Conservation (phyloP, 2,329 filamentous ascomycete genomes). For the Claviceps paspali region DNA sequence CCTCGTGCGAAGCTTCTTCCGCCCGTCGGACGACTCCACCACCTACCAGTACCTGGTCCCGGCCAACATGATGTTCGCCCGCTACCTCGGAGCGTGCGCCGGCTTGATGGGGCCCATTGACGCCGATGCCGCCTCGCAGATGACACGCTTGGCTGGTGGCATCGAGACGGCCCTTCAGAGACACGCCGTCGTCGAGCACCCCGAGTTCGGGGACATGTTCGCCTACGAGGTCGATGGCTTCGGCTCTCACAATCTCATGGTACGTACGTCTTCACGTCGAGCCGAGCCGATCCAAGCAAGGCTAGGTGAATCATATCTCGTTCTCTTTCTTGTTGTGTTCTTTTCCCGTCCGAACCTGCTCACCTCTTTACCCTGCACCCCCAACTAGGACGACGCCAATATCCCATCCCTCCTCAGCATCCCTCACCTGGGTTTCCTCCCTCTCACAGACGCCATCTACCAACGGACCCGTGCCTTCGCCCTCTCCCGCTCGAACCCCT, state of each 20-base stretch:
- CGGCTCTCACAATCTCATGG: constrained; percentile 44
- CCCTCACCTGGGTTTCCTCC: constrained; percentile 40
- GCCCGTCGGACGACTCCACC: constrained; percentile 78
- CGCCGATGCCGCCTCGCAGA: constrained; percentile 37
- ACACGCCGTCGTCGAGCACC: constrained; percentile 49
- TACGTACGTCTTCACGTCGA: constrained; percentile 6
- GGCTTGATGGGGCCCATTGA: constrained; percentile 29
- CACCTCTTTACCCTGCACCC: no score
- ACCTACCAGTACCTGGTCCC: constrained; percentile 80
- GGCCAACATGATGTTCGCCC: constrained; percentile 71
- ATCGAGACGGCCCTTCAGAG: constrained; percentile 54
- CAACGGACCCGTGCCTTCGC: constrained; percentile 65
- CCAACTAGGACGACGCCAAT: constrained; percentile 44
- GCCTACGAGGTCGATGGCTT: constrained; percentile 58
- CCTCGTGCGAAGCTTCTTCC: constrained; percentile 73
- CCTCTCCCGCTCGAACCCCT: constrained; percentile 55
- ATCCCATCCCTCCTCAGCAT: constrained; percentile 46
- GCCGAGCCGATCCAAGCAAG: no score
- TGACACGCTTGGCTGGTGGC: constrained; percentile 37
- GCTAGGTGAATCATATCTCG: no score
- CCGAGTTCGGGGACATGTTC: constrained; percentile 48
- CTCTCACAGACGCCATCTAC: constrained; percentile 48
- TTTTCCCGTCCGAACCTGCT: no score
- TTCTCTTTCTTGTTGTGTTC: neutral
- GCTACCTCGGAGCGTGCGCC: constrained; percentile 39